A percentile compares a stretch with the other conserved stretches of the same genome.
phyloP scores from a whole-genome alignment of 2,329 filamentous ascomycete species.

The Botrytis fragariae region DNA sequence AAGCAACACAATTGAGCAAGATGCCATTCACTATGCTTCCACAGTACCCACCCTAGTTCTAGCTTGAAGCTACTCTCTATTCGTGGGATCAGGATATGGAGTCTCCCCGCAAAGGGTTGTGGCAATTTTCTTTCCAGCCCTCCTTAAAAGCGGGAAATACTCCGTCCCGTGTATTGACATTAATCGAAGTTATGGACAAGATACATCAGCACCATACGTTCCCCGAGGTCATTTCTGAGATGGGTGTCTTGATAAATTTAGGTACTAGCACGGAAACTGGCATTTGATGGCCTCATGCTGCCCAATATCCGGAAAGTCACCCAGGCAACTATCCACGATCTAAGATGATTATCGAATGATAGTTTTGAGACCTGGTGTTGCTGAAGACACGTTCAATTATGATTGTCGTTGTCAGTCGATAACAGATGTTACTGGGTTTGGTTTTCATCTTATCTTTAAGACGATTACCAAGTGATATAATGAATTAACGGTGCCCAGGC shows the following conservation, averaged over 20 bases:
- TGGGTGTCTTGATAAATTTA: neutral
- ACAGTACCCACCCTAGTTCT: neutral
- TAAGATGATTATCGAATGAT: neutral
- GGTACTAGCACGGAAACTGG: neutral
- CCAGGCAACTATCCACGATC: too few species aligned
- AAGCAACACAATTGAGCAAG: neutral
- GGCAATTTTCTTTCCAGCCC: neutral
- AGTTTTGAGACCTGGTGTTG: neutral
- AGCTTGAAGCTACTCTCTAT: neutral
- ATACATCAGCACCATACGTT: neutral
- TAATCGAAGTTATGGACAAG: neutral
- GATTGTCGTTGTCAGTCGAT: neutral
- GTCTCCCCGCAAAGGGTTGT: neutral
- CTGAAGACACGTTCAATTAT: neutral
- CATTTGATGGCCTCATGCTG: neutral
- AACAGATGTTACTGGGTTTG: neutral
- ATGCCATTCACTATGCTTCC: neutral
- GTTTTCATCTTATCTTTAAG: neutral
- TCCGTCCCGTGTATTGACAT: neutral
- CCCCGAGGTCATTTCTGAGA: neutral
- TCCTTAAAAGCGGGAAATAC: neutral
- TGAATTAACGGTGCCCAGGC: too few species aligned
- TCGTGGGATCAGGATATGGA: neutral
- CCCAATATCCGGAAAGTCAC: neutral
- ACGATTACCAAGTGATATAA: rapidly evolving